These are phyloP conservation scores for Flaveria linearis DNA, from an alignment of 129 eudicot genomes.

Conservation along the genomic window DNA sequence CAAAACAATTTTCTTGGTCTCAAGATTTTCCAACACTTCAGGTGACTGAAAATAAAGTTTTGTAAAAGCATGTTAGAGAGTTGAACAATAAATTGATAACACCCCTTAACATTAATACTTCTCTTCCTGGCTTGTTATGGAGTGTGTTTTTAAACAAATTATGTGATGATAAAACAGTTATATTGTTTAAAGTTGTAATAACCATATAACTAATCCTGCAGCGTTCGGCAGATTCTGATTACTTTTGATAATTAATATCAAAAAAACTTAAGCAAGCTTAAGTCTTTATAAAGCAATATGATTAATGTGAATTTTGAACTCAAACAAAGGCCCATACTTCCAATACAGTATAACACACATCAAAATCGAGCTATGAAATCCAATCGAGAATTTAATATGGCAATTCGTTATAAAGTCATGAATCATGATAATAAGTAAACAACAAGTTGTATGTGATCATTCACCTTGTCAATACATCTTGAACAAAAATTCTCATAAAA, in stretches of 20 bases:
- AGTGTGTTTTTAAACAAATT: background rate
- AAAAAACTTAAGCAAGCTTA: background rate
- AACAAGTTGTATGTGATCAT: background rate
- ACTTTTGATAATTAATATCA: background rate
- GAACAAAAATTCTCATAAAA: background rate
- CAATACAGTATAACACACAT: constrained; percentile 31
- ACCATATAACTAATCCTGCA: background rate
- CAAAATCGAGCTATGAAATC: constrained; percentile 2
- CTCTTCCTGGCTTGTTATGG: background rate
- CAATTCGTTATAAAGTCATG: background rate
- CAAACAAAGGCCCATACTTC: constrained; percentile 10
- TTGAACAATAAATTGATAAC: constrained; percentile 11
- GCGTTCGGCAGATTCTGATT: background rate
- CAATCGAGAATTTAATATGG: background rate
- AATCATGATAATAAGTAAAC: background rate
- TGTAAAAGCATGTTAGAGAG: constrained; percentile 10
- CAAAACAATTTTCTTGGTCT: constrained; percentile 71
- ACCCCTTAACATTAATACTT: background rate
- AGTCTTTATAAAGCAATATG: background rate
- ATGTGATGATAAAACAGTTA: background rate
- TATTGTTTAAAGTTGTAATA: background rate
- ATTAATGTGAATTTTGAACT: background rate
- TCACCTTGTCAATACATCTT: constrained; percentile 6
- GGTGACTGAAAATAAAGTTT: constrained; percentile 48
- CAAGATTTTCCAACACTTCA: constrained; percentile 72